Evolutionary conservation across 2,329 filamentous ascomycete species (phyloP).

Genomic region (Alternaria triticina): DNA sequence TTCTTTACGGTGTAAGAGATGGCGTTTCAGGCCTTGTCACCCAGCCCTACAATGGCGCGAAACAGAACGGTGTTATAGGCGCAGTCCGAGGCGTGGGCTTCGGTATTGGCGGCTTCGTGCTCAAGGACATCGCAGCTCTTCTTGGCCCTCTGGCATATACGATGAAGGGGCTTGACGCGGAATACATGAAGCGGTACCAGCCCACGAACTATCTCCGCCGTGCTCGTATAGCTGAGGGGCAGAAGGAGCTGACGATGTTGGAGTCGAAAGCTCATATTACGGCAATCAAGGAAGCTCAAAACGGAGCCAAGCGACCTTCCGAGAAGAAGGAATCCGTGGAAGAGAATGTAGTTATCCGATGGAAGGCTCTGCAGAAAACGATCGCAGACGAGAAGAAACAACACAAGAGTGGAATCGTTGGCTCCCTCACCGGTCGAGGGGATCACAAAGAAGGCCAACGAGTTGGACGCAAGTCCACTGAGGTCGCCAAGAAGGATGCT

Average conservation of each 20-base stretch:
- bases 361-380: constrained; percentile 31
- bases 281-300: constrained; percentile 11
- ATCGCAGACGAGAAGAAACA: constrained; percentile 35
- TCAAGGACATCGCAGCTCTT: constrained; percentile 69
- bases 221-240: constrained; percentile 66
- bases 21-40: constrained; percentile 68
- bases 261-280: constrained; percentile 13
- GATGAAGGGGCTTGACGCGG: constrained; percentile 69
- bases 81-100: constrained; percentile 62
- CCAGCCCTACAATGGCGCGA: constrained; percentile 65
- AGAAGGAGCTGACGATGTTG: constrained; percentile 34
- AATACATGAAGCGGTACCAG: constrained; percentile 61
- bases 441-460: constrained; percentile 37
- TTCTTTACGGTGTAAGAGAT: constrained; percentile 69
- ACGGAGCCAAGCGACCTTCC: constrained; percentile 3
- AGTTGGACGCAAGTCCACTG: constrained; percentile 35
- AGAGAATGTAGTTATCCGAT: constrained; percentile 27
- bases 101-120: constrained; percentile 67
- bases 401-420: constrained; percentile 31
- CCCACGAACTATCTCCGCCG: constrained; percentile 62
- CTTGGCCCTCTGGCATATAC: constrained; percentile 67
- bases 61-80: constrained; percentile 62
- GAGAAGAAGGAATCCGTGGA: constrained; percentile 42
- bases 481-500: constrained; percentile 8
- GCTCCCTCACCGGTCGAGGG: constrained; percentile 31